These are phyloP conservation scores for Arabidopsis hybrid DNA, from an alignment of 441 rosid species.

Conservation along the genomic window DNA sequence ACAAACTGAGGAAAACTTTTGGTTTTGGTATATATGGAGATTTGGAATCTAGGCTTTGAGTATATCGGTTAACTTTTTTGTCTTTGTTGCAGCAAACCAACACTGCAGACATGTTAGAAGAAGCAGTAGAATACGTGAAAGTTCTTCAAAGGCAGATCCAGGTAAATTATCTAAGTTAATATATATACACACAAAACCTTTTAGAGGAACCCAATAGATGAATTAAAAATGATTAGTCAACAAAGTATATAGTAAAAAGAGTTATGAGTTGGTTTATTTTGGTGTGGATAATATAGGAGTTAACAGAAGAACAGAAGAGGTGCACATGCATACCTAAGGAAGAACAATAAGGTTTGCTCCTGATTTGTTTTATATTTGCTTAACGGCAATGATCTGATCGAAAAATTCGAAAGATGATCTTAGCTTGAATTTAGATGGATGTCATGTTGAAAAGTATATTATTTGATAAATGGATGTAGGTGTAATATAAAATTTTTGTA, in stretches of 20 bases:
- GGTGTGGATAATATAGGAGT: conserved; percentile 57
- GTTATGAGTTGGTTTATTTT: conserved; percentile 13
- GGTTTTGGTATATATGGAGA: neutral
- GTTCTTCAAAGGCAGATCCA: conserved; percentile 77
- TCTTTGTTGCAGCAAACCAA: conserved; percentile 71
- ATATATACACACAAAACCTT: neutral
- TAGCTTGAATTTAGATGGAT: conserved; percentile 6
- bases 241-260: neutral
- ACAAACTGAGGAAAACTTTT: neutral
- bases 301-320: conserved; percentile 68
- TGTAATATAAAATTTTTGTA: conserved; percentile 29
- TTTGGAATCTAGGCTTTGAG: conserved; percentile 7
- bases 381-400: conserved; percentile 35
- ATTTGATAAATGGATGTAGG: conserved; percentile 35
- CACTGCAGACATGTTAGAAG: conserved; percentile 89
- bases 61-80: neutral
- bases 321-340: conserved; percentile 68
- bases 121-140: conserved; percentile 82
- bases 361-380: conserved; percentile 22
- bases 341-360: conserved; percentile 40
- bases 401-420: conserved; percentile 35
- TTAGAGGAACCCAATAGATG: neutral
- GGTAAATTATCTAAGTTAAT: conserved; percentile 47
- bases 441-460: conserved; percentile 11
- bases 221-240: neutral